Evolutionary conservation across 345 rosid species (phyloP).

Genomic region (Pseudoturritis turrita): DNA sequence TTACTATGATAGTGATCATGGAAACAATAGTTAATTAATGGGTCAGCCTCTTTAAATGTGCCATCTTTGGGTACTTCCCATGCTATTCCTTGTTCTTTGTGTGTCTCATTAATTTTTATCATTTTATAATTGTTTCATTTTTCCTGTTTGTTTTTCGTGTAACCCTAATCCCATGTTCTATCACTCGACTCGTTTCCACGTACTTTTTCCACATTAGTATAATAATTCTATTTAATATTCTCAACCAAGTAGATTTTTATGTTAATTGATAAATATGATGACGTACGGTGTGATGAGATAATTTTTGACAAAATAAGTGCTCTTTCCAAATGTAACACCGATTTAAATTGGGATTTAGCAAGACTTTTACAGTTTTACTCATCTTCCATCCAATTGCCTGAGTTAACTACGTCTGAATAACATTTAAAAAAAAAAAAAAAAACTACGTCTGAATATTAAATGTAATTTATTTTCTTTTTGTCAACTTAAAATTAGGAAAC

Average conservation of each 20-base stretch:
- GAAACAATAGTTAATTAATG: conserved; percentile 19
- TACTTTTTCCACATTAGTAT: background rate
- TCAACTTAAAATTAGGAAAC: background rate
- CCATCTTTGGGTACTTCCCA: conserved; percentile 27
- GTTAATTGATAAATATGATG: background rate
- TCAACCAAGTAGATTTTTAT: background rate
- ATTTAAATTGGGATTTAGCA: background rate
- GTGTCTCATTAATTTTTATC: background rate
- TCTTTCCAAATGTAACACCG: background rate
- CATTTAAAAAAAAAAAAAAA: too few relatives aligned
- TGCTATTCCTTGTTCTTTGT: conserved; percentile 24
- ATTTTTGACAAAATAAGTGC: too few relatives aligned
- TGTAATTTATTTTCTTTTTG: background rate
- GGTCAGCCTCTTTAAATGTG: conserved; percentile 19
- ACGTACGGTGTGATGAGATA: too few relatives aligned
- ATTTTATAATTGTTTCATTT: background rate
- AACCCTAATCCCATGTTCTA: conserved; percentile 10
- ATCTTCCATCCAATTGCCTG: background rate
- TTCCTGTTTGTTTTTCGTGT: background rate
- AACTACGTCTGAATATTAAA: background rate
- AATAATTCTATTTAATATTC: background rate
- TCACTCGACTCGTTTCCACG: background rate
- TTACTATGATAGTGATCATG: conserved; percentile 4
- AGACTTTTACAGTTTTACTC: background rate
- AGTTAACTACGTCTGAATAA: background rate